A percentile compares a stretch with the other conserved stretches of the same genome.
Conservation (phyloP, 345 rosid genomes). For the Populus davidiana region DNA sequence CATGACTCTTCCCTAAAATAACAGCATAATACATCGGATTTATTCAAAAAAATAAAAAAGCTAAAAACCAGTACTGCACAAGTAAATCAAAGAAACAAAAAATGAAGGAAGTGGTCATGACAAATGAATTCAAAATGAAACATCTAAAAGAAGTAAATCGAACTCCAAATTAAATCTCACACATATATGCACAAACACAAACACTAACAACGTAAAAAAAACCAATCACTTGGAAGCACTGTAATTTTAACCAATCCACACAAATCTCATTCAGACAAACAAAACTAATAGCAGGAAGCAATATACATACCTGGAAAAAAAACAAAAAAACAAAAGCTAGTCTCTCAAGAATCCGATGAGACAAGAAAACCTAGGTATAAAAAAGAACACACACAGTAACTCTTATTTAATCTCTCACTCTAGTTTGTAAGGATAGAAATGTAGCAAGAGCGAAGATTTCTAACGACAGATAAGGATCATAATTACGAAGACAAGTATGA, state of each 20-base stretch:
- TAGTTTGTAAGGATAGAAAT: too few relatives aligned
- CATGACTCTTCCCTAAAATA: too few relatives aligned
- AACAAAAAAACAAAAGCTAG: not conserved
- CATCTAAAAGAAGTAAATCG: not conserved
- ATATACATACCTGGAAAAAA: not conserved
- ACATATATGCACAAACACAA: not conserved
- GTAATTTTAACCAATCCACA: not conserved
- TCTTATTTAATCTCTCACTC: not conserved
- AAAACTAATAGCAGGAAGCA: not conserved
- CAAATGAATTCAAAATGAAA: not conserved
- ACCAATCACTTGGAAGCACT: not conserved
- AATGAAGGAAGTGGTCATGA: too few relatives aligned
- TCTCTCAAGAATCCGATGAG: not conserved
- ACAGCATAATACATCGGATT: too few relatives aligned
- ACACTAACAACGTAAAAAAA: not conserved
- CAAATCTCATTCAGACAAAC: too few relatives aligned
- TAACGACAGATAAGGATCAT: conserved; percentile 10
- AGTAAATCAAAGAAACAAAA: not conserved
- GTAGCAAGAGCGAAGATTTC: conserved; percentile 1
- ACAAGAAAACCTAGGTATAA: too few relatives aligned
- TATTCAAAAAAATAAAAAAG: too few relatives aligned
- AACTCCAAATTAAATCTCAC: not conserved
- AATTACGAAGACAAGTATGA: conserved; percentile 19
- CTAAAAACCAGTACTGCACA: not conserved
- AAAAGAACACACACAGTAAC: too few relatives aligned